phyloP scores from a whole-genome alignment of 257 asterid species.

The Henckelia pumila region DNA sequence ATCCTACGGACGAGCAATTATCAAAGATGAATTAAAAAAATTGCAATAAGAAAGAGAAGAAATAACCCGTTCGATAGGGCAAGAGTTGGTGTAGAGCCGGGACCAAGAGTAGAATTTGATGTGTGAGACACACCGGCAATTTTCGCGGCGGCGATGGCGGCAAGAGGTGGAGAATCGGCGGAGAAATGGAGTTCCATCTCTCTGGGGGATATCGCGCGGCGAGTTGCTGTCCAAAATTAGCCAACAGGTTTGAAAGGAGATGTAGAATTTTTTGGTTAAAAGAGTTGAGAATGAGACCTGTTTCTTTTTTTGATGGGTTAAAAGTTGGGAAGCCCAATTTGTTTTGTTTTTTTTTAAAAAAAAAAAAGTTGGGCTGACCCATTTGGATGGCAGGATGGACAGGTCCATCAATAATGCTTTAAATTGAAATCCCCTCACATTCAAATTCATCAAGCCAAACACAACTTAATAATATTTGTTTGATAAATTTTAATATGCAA shows the following conservation, averaged over 20 bases:
- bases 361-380: too few species aligned
- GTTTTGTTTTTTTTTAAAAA: too few species aligned
- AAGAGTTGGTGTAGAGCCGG: constrained; percentile 62
- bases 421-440: too few species aligned
- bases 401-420: too few species aligned
- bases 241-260: neutral
- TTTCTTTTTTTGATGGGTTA: too few species aligned
- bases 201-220: constrained; percentile 22
- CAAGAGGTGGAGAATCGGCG: constrained; percentile 69
- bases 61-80: constrained; percentile 51
- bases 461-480: too few species aligned
- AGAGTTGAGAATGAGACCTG: too few species aligned
- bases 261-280: too few species aligned
- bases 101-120: constrained; percentile 36
- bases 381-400: too few species aligned
- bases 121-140: constrained; percentile 46
- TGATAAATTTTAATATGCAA: too few species aligned
- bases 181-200: constrained; percentile 59
- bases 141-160: constrained; percentile 72
- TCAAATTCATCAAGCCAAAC: too few species aligned
- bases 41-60: neutral
- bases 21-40: neutral
- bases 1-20: neutral
- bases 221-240: neutral
- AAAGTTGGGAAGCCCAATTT: too few species aligned